A percentile compares a stretch with the other conserved stretches of the same genome.
Conservation (phyloP, 768 basidiomycete genomes). For the Mycena indigotica region DNA sequence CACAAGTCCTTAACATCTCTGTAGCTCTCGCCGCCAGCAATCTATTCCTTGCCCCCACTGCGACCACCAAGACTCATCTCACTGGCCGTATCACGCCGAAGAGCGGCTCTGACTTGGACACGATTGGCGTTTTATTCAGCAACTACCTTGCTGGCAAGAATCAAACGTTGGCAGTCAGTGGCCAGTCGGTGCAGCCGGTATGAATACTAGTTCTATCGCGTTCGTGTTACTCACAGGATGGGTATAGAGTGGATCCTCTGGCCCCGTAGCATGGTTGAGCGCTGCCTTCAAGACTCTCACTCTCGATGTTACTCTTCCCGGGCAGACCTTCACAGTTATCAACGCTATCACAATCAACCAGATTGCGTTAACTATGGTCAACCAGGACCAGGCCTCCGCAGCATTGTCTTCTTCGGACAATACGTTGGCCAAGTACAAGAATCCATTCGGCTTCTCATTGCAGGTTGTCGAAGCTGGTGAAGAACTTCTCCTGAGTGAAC, state of each 20-base stretch:
- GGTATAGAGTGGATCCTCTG: slow-evolving; percentile 42
- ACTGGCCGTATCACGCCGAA: slow-evolving; percentile 68
- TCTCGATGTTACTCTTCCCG: slow-evolving; percentile 62
- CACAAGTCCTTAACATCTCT: too few relatives aligned
- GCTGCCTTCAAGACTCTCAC: slow-evolving; percentile 70
- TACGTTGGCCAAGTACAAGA: slow-evolving; percentile 62
- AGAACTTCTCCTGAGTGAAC: slow-evolving; percentile 51
- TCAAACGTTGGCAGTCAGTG: slow-evolving; percentile 59
- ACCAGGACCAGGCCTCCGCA: slow-evolving; percentile 55
- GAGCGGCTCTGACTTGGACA: slow-evolving; percentile 52
- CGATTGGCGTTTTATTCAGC: slow-evolving; percentile 66
- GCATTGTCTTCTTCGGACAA: slow-evolving; percentile 60
- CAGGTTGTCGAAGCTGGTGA: slow-evolving; percentile 62
- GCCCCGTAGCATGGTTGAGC: slow-evolving; percentile 62
- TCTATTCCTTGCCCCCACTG: slow-evolving; percentile 52
- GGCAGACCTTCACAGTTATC: slow-evolving; percentile 62
- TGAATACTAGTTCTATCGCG: background rate
- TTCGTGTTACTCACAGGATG: background rate
- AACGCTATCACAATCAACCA: slow-evolving; percentile 63
- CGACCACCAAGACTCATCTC: slow-evolving; percentile 53
- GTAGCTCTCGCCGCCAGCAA: slow-evolving; percentile 54
- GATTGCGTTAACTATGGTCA: slow-evolving; percentile 54
- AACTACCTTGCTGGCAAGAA: slow-evolving; percentile 65
- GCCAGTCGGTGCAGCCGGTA: slow-evolving; percentile 60
- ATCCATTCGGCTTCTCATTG: slow-evolving; percentile 76